A percentile compares a stretch with the other conserved stretches of the same genome.
Conservation (phyloP, 2,329 filamentous ascomycete species). For the Trichoderma simmonsii region DNA sequence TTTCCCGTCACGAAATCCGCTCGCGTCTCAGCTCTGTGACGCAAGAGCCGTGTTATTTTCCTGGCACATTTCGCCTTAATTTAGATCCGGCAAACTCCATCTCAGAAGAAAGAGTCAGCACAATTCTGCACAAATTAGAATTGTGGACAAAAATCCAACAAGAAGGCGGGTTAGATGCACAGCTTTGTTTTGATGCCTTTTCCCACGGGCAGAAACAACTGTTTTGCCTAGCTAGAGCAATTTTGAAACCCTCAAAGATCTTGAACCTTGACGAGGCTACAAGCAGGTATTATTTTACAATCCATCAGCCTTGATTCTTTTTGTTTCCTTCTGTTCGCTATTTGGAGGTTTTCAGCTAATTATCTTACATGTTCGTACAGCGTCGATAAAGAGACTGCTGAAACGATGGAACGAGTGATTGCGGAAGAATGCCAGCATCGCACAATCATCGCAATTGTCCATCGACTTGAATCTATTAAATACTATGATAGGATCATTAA, state of each 20-base stretch:
- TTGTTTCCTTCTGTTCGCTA: not conserved
- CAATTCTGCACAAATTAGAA: not conserved
- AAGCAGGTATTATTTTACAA: not conserved
- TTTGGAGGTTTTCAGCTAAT: not conserved
- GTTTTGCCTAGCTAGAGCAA: not conserved
- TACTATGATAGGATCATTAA: not conserved
- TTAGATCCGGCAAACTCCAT: not conserved
- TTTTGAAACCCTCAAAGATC: not conserved
- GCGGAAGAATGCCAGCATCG: not conserved
- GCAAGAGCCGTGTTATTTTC: not conserved
- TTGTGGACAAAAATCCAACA: not conserved
- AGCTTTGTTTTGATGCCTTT: not conserved
- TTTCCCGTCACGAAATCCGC: not conserved
- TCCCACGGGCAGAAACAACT: not conserved
- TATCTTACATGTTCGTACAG: not conserved
- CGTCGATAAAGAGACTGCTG: not conserved
- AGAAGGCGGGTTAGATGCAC: not conserved
- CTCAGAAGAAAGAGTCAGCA: not conserved
- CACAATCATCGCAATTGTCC: not conserved
- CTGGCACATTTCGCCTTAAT: not conserved
- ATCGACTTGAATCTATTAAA: not conserved
- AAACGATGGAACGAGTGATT: not conserved
- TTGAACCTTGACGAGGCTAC: not conserved
- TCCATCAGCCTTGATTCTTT: not conserved
- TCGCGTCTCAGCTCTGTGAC: not conserved